These are phyloP conservation scores for Taphrina betulina DNA, from an alignment of 1,139 yeast genomes.

Conservation along the genomic window DNA sequence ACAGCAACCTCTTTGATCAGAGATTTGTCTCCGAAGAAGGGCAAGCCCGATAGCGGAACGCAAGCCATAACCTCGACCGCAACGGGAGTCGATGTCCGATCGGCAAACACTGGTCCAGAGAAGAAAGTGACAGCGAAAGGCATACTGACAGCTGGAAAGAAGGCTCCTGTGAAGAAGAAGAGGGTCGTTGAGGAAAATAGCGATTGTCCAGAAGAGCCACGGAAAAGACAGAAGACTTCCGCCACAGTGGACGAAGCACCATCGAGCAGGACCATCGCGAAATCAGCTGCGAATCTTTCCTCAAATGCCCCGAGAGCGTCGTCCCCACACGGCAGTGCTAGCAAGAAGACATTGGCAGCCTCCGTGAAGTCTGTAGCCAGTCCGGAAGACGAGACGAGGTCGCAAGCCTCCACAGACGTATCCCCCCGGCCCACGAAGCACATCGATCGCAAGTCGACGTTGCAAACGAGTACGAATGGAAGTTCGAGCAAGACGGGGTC, in stretches of 20 bases:
- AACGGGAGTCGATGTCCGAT: neutral
- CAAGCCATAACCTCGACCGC: neutral
- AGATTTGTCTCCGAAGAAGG: too few species aligned
- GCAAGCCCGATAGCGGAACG: neutral
- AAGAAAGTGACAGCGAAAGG: slow-evolving; percentile 11
- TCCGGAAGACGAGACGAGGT: neutral
- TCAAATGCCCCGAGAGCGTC: too few species aligned
- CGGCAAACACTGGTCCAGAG: neutral
- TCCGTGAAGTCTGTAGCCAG: neutral
- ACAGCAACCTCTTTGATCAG: neutral
- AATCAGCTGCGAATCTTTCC: neutral
- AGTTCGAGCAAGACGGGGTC: neutral
- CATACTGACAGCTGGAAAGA: slow-evolving; percentile 15
- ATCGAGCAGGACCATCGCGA: neutral
- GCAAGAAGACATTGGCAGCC: neutral
- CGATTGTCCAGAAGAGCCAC: too few species aligned
- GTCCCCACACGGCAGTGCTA: neutral
- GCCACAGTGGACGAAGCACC: neutral
- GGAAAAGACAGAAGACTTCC: neutral
- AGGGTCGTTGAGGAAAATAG: too few species aligned
- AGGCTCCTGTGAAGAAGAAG: neutral
- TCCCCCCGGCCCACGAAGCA: too few species aligned
- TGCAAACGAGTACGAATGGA: neutral
- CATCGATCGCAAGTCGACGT: neutral
- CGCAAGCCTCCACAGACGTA: neutral